Base-by-base conservation (phyloP, 345 rosid genomes). In the Eucalyptus shirleyi region DNA sequence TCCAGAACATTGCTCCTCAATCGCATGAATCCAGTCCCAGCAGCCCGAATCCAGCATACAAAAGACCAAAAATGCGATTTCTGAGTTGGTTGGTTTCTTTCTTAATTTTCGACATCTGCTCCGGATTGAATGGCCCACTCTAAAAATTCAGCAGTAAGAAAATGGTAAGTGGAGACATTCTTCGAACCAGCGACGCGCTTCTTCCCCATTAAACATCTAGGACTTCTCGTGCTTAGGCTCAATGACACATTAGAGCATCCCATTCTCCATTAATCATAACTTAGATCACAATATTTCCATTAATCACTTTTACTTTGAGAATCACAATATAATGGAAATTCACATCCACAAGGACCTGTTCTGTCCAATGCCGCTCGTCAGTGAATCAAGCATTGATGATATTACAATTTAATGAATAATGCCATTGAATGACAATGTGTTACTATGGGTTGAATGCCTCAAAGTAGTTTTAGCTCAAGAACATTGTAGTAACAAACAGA, bases 321-420 rank as follows among this genome's bases (percentile, higher is more conserved):
- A 92, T 96, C 98, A 47, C 99, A 96, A 90, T 94, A 95, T 42
- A 94, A 95, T 32, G 97, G 94, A 91, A 94, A 98, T 88, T 93
- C 92, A 67, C 99, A 97, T 88, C 88, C 91, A 92, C 99, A 96
- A 85, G 96, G 95, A 88, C 95, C 93, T 86, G 89, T 90, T 87
- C 95, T 94, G 59, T 53, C 59, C 32, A 97, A 83, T 34, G 24
- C 40, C 24, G 30, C 51, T 45, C 37, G 44, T 28, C 86, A 62
- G 24, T 53, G 23, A n/a, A 56, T 18, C 55, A 59, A 37, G 60
- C 42, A 53, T 32, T 44, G 34, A 30, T 44, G 44, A 83, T 28
- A 32, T 18, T 86, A 21, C 28, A 34, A 50, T 59, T 86, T 16
- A 34, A 69, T 69, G 59, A 86, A 50, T 65, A 19, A 37, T 87